phyloP scores from a whole-genome alignment of 805 yeast genomes.

The Kluyveromyces siamensis region DNA sequence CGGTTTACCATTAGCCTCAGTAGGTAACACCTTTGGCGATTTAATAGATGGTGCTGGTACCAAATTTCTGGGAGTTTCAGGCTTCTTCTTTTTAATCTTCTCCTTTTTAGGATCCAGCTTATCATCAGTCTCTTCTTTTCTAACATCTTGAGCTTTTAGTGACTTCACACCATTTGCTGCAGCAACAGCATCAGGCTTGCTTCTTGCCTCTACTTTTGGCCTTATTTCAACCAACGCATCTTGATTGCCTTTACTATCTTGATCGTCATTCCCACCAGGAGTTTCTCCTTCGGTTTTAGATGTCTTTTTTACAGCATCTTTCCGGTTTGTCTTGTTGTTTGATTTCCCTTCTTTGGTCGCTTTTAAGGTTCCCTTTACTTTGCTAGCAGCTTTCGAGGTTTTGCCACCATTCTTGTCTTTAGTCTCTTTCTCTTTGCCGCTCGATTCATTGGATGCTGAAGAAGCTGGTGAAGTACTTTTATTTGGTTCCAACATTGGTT shows the following conservation, averaged over 20 bases:
- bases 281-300: neutral
- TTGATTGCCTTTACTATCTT: neutral
- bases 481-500: neutral
- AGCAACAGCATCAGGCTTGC: neutral
- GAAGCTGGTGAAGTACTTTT: neutral
- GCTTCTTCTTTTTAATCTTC: slow-evolving; percentile 5
- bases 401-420: neutral
- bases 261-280: neutral
- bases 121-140: slow-evolving; percentile 9
- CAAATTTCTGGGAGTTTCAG: slow-evolving; percentile 16
- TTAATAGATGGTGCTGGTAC: slow-evolving; percentile 16
- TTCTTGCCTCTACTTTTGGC: neutral
- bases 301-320: slow-evolving; percentile 1
- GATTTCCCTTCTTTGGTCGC: neutral
- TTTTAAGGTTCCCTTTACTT: neutral
- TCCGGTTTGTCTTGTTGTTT: neutral
- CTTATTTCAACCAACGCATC: neutral
- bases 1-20: slow-evolving; percentile 13
- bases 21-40: slow-evolving; percentile 17
- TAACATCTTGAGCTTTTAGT: neutral
- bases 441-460: neutral
- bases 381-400: slow-evolving; percentile 1
- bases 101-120: slow-evolving; percentile 4
- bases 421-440: neutral
- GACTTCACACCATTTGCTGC: slow-evolving; percentile 6